phyloP scores from a whole-genome alignment of 2,329 filamentous ascomycete species.

The Chaetothyriales sp. region DNA sequence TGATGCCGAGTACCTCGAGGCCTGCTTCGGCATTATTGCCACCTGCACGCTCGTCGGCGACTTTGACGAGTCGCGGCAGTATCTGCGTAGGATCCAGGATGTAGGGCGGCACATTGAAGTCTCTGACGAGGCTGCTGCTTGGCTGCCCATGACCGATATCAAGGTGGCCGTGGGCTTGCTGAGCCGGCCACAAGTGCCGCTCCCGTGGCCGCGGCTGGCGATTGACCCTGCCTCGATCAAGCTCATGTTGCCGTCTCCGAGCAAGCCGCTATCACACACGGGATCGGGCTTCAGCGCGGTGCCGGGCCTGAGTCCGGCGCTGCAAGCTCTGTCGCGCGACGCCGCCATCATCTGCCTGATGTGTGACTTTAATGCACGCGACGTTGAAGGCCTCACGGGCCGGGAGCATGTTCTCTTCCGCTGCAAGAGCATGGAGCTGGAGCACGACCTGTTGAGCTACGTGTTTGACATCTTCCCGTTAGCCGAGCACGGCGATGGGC shows the following conservation, averaged over 20 bases:
- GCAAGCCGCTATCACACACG: constrained; percentile 18
- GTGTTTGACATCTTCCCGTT: constrained; percentile 6
- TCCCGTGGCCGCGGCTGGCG: constrained; percentile 23
- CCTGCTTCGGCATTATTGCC: constrained; percentile 26
- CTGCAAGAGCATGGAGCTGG: constrained; percentile 23
- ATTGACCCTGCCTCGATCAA: constrained; percentile 19
- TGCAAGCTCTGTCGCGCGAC: constrained; percentile 22
- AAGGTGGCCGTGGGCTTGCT: constrained; percentile 23
- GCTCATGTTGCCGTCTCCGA: constrained; percentile 20
- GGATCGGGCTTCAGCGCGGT: constrained; percentile 21
- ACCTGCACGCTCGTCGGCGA: constrained; percentile 27
- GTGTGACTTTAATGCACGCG: constrained; percentile 19
- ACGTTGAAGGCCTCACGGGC: constrained; percentile 14
- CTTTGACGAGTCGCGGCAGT: constrained; percentile 27
- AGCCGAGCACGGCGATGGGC: neutral
- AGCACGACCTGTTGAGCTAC: constrained; percentile 28
- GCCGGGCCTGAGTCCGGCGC: constrained; percentile 19
- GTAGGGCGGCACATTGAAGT: constrained; percentile 26
- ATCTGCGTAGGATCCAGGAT: constrained; percentile 22
- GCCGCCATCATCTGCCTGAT: constrained; percentile 20
- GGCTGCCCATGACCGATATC: constrained; percentile 11
- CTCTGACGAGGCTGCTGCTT: constrained; percentile 19
- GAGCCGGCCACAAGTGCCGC: constrained; percentile 23
- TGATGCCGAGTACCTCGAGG: constrained; percentile 25
- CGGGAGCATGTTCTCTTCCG: constrained; percentile 24